Evolutionary conservation across 129 eudicot species (phyloP), one percentile per base, ranked within the genome.

Genomic region (Glebionis coronaria): DNA sequence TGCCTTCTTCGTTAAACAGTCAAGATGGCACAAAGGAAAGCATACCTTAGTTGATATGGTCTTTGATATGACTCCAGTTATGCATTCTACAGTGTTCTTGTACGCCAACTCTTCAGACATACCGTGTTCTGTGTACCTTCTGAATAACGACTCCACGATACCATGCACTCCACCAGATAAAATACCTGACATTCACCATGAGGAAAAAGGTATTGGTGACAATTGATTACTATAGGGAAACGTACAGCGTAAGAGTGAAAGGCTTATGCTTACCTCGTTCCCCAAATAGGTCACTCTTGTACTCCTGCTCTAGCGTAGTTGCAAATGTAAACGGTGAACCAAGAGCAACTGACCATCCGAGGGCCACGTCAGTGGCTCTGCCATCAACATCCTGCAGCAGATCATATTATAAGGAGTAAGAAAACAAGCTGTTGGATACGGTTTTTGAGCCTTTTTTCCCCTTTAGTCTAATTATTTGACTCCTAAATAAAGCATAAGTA

Each of bases 271-370:
- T 61, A 88, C 98, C 96, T 84, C 98, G 73, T 79, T 93, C 98
- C 21, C 98, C 98, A 57, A 88, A 92, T 13, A 92, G 88, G 54
- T 92, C 96, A 35, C 65, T 60, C 23, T 31, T 60, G 46, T 60
- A 60, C 47, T 60, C 65, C 47, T 60, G n/a, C n/a, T n/a, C n/a
- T n/a, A n/a, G n/a, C n/a, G n/a, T n/a, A n/a, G n/a, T 92, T 44
- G 98, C 98, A 80, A 92, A 92, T 8, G 95, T 92, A 67, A 92
- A 92, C 12, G 98, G 98, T 25, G 98, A 92, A 69, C 98, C 96
- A 71, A 92, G 90, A 53, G 96, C 98, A 55, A 92, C 90, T 21
- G 96, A 88, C 98, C 98, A 92, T 46, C 95, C 98, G 67, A 92
- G 96, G 27, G 98, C 96, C 67, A 88, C 96, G 47, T 92, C 91